Conservation (phyloP, 495 filamentous ascomycete genomes). For the Glonium stellatum region DNA sequence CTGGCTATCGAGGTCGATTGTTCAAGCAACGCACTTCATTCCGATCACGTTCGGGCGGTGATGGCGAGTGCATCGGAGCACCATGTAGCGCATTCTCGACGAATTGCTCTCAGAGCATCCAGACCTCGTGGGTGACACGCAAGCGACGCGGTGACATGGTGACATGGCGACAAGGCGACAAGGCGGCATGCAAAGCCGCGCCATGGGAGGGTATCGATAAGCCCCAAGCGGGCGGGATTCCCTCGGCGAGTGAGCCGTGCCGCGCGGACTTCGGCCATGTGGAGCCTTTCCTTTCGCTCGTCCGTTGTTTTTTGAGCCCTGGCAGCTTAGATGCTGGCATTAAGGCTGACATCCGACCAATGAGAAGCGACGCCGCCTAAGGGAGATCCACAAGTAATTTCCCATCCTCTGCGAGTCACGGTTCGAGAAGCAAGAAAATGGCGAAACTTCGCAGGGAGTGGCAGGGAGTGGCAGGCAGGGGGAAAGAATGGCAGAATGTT, state of each 20-base stretch:
- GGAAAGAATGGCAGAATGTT: too few species aligned
- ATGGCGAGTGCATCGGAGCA: too few species aligned
- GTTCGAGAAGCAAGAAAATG: too few species aligned
- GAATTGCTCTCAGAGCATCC: too few species aligned
- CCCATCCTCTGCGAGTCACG: neutral
- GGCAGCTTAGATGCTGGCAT: neutral
- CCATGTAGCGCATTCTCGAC: too few species aligned
- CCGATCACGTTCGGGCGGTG: too few species aligned
- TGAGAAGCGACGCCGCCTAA: neutral
- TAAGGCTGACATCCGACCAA: neutral
- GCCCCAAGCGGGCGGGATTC: neutral
- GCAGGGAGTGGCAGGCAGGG: too few species aligned
- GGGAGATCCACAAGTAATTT: slow-evolving; percentile 24
- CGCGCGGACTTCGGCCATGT: neutral
- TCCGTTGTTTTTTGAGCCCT: too few species aligned
- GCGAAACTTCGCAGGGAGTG: too few species aligned
- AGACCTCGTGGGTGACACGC: too few species aligned
- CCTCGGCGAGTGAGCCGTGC: neutral
- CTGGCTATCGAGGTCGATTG: neutral
- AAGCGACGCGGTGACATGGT: too few species aligned
- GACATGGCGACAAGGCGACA: neutral
- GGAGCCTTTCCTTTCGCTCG: neutral
- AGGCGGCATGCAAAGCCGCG: neutral
- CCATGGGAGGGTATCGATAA: neutral
- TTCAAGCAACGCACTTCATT: too few species aligned